Percentiles rank a stretch among this genome's conserved stretches.
These are phyloP conservation scores for Pseudozyma thailandica DNA, from an alignment of 1,284 basidiomycete species.

Conservation along the genomic window DNA sequence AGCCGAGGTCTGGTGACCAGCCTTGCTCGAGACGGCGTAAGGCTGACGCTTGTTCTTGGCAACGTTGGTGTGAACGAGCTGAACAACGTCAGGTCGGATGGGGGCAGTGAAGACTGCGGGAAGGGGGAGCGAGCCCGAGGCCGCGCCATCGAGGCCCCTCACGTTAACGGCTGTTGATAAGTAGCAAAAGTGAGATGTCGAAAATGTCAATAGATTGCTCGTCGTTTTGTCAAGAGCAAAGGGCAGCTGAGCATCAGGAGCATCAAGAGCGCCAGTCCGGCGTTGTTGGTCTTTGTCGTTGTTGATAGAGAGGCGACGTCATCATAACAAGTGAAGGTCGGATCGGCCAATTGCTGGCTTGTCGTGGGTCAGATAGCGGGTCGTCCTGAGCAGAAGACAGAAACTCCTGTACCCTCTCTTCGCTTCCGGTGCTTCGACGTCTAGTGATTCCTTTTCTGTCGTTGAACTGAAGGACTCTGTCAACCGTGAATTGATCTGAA, in stretches of 20 bases:
- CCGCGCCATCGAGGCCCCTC: conserved; percentile 71
- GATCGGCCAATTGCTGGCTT: too few species aligned
- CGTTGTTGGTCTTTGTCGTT: not conserved
- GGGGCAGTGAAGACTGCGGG: conserved; percentile 98
- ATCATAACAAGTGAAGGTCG: too few species aligned
- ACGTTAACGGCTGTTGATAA: conserved; percentile 63
- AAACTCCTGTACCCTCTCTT: too few species aligned
- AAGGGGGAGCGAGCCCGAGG: conserved; percentile 87
- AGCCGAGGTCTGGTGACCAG: conserved; percentile 98
- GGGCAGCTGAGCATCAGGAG: conserved; percentile 11
- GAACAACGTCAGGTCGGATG: conserved; percentile 97
- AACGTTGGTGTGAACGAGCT: conserved; percentile 98
- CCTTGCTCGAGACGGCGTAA: conserved; percentile 96
- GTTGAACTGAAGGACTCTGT: too few species aligned
- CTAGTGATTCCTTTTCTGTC: too few species aligned
- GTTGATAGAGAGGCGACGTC: too few species aligned
- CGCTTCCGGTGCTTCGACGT: too few species aligned
- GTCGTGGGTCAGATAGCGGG: too few species aligned
- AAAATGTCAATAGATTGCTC: conserved; percentile 15
- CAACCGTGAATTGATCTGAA: too few species aligned
- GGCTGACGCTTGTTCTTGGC: conserved; percentile 99
- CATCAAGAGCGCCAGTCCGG: conserved; percentile 1
- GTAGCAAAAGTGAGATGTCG: conserved; percentile 7
- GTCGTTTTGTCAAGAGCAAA: not conserved
- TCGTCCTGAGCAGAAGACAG: too few species aligned